Evolutionary conservation across 2,329 filamentous ascomycete species (phyloP), one percentile per base, ranked within the genome.

Genomic region (Alternaria novae-zelandiae): DNA sequence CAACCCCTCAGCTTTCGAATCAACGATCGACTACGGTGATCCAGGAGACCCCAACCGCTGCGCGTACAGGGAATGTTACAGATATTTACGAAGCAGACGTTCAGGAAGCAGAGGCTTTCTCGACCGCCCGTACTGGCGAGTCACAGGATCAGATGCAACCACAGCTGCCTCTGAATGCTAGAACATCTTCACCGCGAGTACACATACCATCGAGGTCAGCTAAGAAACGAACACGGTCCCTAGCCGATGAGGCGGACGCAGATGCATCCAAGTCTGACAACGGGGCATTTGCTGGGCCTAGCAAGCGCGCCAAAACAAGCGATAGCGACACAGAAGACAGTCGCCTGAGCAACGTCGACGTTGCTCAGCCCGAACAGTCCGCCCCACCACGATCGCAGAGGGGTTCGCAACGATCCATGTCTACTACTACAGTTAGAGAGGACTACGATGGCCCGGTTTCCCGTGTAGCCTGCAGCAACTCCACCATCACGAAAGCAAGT

Each of bases 401-500:
- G 53, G 69, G 66, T 54, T 73, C 71, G 11, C 72, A 70, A 41
- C 65, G 60, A 5, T 70, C 69, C 5, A 64, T 46, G 30, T 54
- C 66, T 26, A 44, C 50, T 9, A 59, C 45, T 17, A 45, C 62
- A 30, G n/a, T 17, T 17, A 17, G 9, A 41, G 63, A 64, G 17
- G 41, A 55, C 9, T 79, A 79, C 54, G 58, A 67, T 15, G 75
- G 75, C 1, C 60, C 69, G 0, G 59, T 63, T 20, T 76, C 78
- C 3, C 68, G 68, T n/a, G 70, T 80, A 6, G 75, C 75, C 6
- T 75, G 76, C 45, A 80, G 78, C 55, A 78, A 77, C 51, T 79
- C 76, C 3, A 61, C 65, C 15, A 71, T 79, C 23, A 59, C 64
- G 10, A 65, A 74, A 1, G 66, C 70, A 20, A 70, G 66, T 6